Evolutionary conservation across 2,329 filamentous ascomycete genomes (phyloP).

Genomic region (Penicillium sp.): DNA sequence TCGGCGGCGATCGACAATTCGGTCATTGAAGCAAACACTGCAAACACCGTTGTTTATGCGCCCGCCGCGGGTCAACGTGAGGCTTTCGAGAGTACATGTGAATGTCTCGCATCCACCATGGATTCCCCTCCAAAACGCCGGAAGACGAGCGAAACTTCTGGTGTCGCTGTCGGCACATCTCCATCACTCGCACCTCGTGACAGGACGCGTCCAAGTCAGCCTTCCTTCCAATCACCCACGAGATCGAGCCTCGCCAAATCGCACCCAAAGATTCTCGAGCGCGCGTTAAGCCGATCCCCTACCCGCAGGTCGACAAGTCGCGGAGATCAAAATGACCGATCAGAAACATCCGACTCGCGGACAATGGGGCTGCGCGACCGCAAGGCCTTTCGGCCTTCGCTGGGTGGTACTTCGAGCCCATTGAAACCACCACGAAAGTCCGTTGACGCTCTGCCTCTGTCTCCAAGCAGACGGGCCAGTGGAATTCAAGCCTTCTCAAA

Average conservation of each 20-base stretch:
- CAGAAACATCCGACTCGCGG: slow-evolving; percentile 16
- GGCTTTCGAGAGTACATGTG: slow-evolving; percentile 17
- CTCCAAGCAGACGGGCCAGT: slow-evolving; percentile 27
- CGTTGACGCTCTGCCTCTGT: slow-evolving; percentile 13
- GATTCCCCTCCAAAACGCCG: slow-evolving; percentile 59
- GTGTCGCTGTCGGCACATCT: slow-evolving; percentile 40
- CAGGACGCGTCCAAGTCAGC: slow-evolving; percentile 35
- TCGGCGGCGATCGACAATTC: slow-evolving; percentile 19
- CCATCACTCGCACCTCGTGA: slow-evolving; percentile 26
- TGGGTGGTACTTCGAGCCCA: slow-evolving; percentile 27
- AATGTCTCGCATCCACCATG: slow-evolving; percentile 13
- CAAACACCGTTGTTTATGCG: slow-evolving; percentile 30
- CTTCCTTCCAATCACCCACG: slow-evolving; percentile 63
- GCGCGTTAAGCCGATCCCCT: slow-evolving; percentile 39
- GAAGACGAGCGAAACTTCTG: slow-evolving; percentile 54
- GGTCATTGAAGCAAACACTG: slow-evolving; percentile 38
- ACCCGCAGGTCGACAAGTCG: slow-evolving; percentile 25
- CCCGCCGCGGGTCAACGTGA: slow-evolving; percentile 6
- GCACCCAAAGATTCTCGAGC: slow-evolving; percentile 54
- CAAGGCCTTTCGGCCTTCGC: slow-evolving; percentile 35
- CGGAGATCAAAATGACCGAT: slow-evolving; percentile 10
- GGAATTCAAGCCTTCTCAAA: slow-evolving; percentile 34
- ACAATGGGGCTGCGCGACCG: slow-evolving; percentile 32
- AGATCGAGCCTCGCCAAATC: slow-evolving; percentile 58
- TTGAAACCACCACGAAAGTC: slow-evolving; percentile 13